phyloP scores from a whole-genome alignment of 331 rosid species.

The Dryas integrifolia region DNA sequence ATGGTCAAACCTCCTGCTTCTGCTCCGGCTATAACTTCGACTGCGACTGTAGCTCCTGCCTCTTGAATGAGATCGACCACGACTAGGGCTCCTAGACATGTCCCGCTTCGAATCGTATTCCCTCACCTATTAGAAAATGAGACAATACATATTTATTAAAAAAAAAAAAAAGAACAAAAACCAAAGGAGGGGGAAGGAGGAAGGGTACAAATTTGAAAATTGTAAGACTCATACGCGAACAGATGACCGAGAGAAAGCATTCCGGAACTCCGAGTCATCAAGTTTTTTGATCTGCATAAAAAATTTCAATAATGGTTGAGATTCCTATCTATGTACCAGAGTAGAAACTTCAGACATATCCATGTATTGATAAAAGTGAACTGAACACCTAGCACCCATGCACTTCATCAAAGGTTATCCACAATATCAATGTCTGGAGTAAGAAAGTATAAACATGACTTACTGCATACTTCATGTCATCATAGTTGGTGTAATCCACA shows the following conservation, averaged over 20 bases:
- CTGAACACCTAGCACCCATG: neutral
- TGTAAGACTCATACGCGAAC: slow-evolving; percentile 65
- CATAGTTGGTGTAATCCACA: slow-evolving; percentile 88
- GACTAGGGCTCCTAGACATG: slow-evolving; percentile 84
- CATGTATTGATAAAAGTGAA: neutral
- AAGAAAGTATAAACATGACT: slow-evolving; percentile 38
- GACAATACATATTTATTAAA: slow-evolving; percentile 10
- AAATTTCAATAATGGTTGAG: slow-evolving; percentile 6
- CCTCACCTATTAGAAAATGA: slow-evolving; percentile 57
- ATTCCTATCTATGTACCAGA: neutral
- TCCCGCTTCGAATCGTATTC: slow-evolving; percentile 90
- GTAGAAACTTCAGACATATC: slow-evolving; percentile 2
- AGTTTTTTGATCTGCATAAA: slow-evolving; percentile 85
- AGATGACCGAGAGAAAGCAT: slow-evolving; percentile 79
- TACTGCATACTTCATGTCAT: slow-evolving; percentile 98
- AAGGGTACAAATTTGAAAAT: neutral
- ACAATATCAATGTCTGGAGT: neutral
- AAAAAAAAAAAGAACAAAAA: neutral
- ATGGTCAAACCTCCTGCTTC: slow-evolving; percentile 61
- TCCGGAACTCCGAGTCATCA: slow-evolving; percentile 95
- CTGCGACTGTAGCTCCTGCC: slow-evolving; percentile 92
- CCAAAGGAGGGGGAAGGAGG: neutral
- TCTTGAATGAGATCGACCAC: slow-evolving; percentile 73
- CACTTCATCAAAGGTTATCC: neutral
- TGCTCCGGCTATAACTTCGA: slow-evolving; percentile 59